Percentiles rank a stretch among this genome's conserved stretches.
phyloP scores from a whole-genome alignment of 2,329 filamentous ascomycete genomes.

The Pseudocercospora eumusae region DNA sequence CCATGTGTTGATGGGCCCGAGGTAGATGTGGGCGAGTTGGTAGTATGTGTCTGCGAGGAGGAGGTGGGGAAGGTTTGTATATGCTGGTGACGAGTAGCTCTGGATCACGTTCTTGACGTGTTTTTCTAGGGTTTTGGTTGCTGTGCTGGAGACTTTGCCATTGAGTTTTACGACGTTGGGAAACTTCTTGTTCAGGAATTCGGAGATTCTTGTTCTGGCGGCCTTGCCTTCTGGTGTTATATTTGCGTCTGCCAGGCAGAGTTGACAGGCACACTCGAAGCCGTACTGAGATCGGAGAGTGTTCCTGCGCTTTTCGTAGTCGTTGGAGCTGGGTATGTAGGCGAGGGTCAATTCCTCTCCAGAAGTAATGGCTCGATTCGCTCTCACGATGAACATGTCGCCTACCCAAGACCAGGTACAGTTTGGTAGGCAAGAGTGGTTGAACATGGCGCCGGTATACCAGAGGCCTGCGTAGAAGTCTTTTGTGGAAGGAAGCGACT shows the following conservation, averaged over 20 bases:
- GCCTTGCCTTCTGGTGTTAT: neutral
- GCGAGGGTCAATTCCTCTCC: constrained; percentile 48
- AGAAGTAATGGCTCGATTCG: constrained; percentile 45
- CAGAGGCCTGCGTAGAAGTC: constrained; percentile 48
- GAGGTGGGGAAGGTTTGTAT: constrained; percentile 1
- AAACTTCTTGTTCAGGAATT: neutral
- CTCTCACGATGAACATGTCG: constrained; percentile 56
- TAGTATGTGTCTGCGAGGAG: neutral
- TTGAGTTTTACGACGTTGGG: neutral
- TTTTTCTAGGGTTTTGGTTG: neutral
- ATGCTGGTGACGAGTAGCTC: constrained; percentile 1
- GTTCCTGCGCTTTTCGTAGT: constrained; percentile 9
- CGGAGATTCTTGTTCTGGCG: neutral
- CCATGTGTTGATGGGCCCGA: neutral
- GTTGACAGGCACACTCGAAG: constrained; percentile 12
- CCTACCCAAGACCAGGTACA: constrained; percentile 55
- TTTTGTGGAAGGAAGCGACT: neutral
- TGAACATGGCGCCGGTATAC: constrained; percentile 53
- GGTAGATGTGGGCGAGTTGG: constrained; percentile 6
- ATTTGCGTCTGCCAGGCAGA: neutral
- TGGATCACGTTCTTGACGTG: neutral
- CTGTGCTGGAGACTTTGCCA: neutral
- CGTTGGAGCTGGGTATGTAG: constrained; percentile 18
- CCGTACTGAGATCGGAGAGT: constrained; percentile 9
- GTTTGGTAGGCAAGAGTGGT: constrained; percentile 56